Evolutionary conservation across 768 basidiomycete genomes (phyloP).

Genomic region (Pleurotus ostreatus): DNA sequence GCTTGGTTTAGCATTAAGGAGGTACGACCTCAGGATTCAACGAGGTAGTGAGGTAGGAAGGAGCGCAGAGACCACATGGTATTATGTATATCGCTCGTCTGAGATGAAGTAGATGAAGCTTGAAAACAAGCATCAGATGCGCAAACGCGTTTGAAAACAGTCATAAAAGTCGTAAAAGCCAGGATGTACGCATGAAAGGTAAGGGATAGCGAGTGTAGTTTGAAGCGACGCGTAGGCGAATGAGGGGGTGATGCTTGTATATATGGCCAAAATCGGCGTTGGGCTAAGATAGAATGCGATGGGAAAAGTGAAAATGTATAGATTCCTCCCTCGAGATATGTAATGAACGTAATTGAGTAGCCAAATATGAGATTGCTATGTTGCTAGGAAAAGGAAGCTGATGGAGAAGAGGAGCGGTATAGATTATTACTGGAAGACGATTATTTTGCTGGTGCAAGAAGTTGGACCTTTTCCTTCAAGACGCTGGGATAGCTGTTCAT

Average conservation of each 20-base stretch:
- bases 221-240: constrained; percentile 4
- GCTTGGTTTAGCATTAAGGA: too few species aligned
- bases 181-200: neutral
- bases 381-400: neutral
- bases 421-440: neutral
- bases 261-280: constrained; percentile 2
- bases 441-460: constrained; percentile 18
- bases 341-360: neutral
- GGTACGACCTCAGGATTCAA: too few species aligned
- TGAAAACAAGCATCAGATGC: neutral
- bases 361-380: constrained; percentile 6
- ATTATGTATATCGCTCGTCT: too few species aligned
- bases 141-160: neutral
- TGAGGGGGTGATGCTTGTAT: constrained; percentile 8
- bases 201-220: constrained; percentile 11
- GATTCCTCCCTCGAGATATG: constrained; percentile 6
- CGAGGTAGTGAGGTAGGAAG: too few species aligned
- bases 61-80: too few species aligned
- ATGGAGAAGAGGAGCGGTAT: neutral
- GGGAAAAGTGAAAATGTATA: constrained; percentile 3
- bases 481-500: constrained; percentile 84
- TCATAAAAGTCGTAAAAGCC: neutral
- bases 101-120: neutral
- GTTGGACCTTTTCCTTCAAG: constrained; percentile 66
- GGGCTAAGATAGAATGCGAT: neutral